Evolutionary conservation across 2,329 filamentous ascomycete species (phyloP).

Genomic region (Aschersonia sp.): DNA sequence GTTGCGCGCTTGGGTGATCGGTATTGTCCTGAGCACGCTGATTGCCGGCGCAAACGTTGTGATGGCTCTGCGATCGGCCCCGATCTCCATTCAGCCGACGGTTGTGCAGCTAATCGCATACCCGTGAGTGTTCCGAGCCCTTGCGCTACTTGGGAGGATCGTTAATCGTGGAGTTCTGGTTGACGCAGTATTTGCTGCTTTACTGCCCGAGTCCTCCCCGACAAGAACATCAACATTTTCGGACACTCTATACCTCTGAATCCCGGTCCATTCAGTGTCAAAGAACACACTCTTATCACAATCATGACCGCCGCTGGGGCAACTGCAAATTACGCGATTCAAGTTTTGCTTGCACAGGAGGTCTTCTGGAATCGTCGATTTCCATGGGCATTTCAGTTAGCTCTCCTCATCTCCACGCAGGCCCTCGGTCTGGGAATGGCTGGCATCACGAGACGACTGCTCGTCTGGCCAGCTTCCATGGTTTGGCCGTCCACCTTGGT

Average conservation of each 20-base stretch:
- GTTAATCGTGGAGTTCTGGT: background rate
- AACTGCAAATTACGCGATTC: slow-evolving; percentile 15
- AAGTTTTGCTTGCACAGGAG: slow-evolving; percentile 22
- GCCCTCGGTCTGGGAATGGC: slow-evolving; percentile 49
- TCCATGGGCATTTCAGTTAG: slow-evolving; percentile 41
- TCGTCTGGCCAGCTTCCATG: slow-evolving; percentile 46
- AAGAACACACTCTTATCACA: slow-evolving; percentile 31
- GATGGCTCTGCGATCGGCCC: slow-evolving; percentile 30
- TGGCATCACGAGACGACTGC: slow-evolving; percentile 39
- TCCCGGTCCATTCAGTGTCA: slow-evolving; percentile 25
- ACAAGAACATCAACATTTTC: slow-evolving; percentile 12
- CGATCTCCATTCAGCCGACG: slow-evolving; percentile 33
- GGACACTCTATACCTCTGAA: slow-evolving; percentile 17
- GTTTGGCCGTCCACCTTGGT: slow-evolving; percentile 46
- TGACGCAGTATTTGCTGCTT: slow-evolving; percentile 7
- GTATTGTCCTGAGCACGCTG: slow-evolving; percentile 38
- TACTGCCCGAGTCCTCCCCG: slow-evolving; percentile 15
- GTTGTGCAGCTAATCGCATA: slow-evolving; percentile 39
- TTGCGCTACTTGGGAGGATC: background rate
- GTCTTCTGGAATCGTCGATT: slow-evolving; percentile 34
- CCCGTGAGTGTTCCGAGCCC: slow-evolving; percentile 14
- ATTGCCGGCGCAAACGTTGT: slow-evolving; percentile 40
- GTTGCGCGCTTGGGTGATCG: slow-evolving; percentile 43
- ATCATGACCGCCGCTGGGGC: slow-evolving; percentile 22
- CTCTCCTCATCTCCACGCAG: slow-evolving; percentile 43